Conservation (phyloP, 768 basidiomycete species). For the Kwoniella bestiolae region DNA sequence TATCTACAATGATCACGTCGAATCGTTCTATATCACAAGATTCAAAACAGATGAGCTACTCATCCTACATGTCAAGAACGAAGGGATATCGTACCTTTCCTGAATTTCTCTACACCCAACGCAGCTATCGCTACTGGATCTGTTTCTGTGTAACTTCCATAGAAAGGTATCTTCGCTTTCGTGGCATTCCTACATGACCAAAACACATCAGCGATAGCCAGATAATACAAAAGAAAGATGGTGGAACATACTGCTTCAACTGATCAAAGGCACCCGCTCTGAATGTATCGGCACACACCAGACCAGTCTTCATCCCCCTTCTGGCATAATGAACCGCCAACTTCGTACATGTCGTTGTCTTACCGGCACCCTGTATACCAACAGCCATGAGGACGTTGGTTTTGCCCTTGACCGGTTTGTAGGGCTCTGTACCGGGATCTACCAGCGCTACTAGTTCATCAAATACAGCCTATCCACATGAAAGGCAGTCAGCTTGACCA, state of each 20-base stretch:
- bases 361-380: conserved; percentile 95
- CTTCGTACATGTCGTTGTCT: conserved; percentile 99
- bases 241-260: conserved; percentile 70
- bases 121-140: conserved; percentile 94
- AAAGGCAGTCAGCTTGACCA: not conserved
- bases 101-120: conserved; percentile 94
- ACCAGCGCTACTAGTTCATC: conserved; percentile 95
- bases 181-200: conserved; percentile 70
- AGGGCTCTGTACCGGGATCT: conserved; percentile 92
- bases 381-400: conserved; percentile 96
- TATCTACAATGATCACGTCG: conserved; percentile 98
- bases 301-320: conserved; percentile 92
- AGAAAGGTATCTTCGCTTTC: conserved; percentile 98
- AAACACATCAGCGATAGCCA: not conserved
- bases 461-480: conserved; percentile 77
- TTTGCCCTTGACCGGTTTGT: conserved; percentile 94
- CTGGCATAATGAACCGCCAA: conserved; percentile 93
- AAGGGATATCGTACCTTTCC: conserved; percentile 63
- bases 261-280: conserved; percentile 99
- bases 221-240: not conserved
- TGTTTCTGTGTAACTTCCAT: conserved; percentile 97
- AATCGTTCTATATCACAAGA: conserved; percentile 69
- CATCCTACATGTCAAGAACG: too few species aligned
- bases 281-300: conserved; percentile 99
- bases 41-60: not conserved